Evolutionary conservation across 208 protist species (phyloP).

Genomic region (Perkinsela sp.): DNA sequence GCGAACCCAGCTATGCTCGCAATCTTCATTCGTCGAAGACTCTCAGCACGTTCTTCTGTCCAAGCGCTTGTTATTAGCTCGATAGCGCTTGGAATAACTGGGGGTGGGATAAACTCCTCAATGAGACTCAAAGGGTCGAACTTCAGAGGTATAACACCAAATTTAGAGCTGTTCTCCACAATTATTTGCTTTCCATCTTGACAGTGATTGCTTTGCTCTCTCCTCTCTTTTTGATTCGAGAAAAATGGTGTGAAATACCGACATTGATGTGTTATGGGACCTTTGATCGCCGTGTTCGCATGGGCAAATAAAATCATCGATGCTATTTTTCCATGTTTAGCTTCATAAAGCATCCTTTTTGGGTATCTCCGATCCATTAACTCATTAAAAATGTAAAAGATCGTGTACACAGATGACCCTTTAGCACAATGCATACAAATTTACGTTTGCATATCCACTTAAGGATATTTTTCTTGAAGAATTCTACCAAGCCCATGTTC

Average conservation of each 20-base stretch:
- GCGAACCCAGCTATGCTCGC: slow-evolving; percentile 22
- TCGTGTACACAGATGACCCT: neutral
- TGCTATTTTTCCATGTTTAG: neutral
- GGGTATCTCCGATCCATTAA: too few species aligned
- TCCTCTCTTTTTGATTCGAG: neutral
- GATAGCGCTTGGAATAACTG: slow-evolving; percentile 30
- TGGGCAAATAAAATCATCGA: neutral
- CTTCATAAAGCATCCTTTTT: neutral
- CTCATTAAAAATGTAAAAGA: neutral
- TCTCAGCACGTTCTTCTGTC: slow-evolving; percentile 48
- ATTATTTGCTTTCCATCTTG: neutral
- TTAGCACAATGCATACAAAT: neutral
- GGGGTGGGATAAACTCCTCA: slow-evolving; percentile 38
- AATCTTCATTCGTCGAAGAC: slow-evolving; percentile 29
- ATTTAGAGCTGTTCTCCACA: neutral
- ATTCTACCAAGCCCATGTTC: neutral
- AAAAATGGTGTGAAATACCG: neutral
- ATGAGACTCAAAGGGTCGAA: slow-evolving; percentile 35
- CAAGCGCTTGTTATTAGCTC: slow-evolving; percentile 59
- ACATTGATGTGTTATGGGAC: too few species aligned
- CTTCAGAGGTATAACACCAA: slow-evolving; percentile 10
- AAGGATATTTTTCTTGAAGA: neutral
- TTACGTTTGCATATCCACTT: neutral
- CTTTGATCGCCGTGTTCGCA: too few species aligned
- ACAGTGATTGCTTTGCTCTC: neutral